A percentile compares a stretch with the other conserved stretches of the same genome.
These are phyloP conservation scores for Nymphaea thermarum DNA, from an alignment of 164 flowering plant species.

Conservation along the genomic window DNA sequence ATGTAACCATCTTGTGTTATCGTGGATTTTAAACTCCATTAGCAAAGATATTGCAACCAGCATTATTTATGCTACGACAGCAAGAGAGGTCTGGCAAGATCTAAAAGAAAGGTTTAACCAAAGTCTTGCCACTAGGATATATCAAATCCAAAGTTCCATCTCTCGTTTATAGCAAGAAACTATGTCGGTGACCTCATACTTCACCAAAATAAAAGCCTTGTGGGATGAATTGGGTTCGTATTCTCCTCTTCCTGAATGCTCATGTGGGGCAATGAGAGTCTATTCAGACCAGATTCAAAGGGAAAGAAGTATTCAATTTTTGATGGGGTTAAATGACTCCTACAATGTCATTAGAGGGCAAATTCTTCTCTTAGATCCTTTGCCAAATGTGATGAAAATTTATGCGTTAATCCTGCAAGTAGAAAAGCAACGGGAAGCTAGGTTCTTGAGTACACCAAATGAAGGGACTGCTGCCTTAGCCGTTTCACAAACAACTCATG, in stretches of 20 bases:
- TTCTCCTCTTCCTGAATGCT: not conserved
- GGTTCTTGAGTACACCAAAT: too few relatives aligned
- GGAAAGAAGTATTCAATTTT: not conserved
- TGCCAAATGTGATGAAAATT: too few relatives aligned
- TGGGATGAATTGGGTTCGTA: not conserved
- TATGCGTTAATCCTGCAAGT: too few relatives aligned
- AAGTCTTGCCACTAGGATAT: constrained; percentile 1
- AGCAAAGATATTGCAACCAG: constrained; percentile 1
- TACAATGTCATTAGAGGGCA: not conserved
- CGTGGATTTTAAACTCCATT: constrained; percentile 1
- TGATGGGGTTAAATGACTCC: not conserved
- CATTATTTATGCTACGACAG: not conserved
- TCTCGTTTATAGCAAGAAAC: not conserved
- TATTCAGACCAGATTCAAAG: not conserved
- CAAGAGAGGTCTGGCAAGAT: not conserved
- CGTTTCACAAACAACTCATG: too few relatives aligned
- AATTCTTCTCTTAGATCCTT: not conserved
- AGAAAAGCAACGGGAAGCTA: too few relatives aligned
- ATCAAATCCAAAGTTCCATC: not conserved
- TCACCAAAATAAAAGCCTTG: not conserved
- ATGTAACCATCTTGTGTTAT: not conserved
- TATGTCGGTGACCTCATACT: not conserved
- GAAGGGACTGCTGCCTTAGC: too few relatives aligned
- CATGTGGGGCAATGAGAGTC: not conserved
- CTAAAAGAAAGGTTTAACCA: not conserved